phyloP scores from a whole-genome alignment of 371 early-diverging fungal genomes.

The Mucor irregularis region DNA sequence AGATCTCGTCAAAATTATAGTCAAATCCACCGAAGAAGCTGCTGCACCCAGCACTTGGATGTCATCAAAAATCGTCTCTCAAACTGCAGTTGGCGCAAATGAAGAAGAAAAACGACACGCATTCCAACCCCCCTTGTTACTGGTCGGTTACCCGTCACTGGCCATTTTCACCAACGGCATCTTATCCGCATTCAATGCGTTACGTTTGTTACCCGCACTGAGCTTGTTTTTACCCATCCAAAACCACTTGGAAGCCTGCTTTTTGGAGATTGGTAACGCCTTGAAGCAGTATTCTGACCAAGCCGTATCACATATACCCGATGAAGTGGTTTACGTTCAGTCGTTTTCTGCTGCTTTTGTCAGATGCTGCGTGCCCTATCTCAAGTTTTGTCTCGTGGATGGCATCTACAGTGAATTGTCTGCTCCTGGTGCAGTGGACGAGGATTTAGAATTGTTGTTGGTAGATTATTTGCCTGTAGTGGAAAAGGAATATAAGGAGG shows the following conservation, averaged over 20 bases:
- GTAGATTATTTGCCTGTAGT: constrained; percentile 22
- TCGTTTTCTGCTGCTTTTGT: constrained; percentile 45
- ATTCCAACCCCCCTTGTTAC: constrained; percentile 52
- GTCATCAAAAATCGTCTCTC: constrained; percentile 22
- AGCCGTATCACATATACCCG: constrained; percentile 21
- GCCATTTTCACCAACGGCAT: constrained; percentile 73
- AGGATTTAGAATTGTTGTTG: constrained; percentile 27
- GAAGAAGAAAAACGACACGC: constrained; percentile 12
- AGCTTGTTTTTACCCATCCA: constrained; percentile 23
- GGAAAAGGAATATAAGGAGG: not conserved
- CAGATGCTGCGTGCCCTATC: constrained; percentile 47
- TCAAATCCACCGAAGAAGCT: constrained; percentile 31
- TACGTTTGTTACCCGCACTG: constrained; percentile 65
- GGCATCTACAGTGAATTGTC: constrained; percentile 12
- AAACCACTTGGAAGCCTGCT: constrained; percentile 36
- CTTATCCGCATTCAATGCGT: constrained; percentile 64
- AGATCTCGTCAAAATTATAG: constrained; percentile 40
- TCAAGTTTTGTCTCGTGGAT: constrained; percentile 4
- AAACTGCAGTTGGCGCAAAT: constrained; percentile 9
- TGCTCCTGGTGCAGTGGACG: constrained; percentile 4
- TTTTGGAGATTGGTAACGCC: constrained; percentile 39
- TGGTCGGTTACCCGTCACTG: constrained; percentile 71
- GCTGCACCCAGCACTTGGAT: constrained; percentile 54
- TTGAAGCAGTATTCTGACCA: constrained; percentile 49
- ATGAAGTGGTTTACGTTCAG: constrained; percentile 22